Conservation (phyloP, 2,329 filamentous ascomycete species). For the Fusarium palustre region DNA sequence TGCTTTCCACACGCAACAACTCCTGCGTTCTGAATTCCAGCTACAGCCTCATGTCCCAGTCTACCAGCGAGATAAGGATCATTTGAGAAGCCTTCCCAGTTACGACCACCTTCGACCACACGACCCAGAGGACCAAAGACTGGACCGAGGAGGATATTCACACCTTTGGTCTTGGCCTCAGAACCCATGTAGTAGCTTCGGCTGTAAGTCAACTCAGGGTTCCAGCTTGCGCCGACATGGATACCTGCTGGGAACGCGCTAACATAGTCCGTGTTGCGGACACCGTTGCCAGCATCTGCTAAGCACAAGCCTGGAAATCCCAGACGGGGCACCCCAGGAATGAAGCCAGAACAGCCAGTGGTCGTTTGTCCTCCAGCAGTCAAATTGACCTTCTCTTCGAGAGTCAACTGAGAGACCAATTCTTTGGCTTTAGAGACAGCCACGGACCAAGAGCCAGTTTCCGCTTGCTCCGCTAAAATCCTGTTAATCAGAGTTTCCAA, state of each 20-base stretch:
- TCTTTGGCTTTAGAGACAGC: conserved; percentile 10
- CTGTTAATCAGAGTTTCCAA: neutral
- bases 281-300: conserved; percentile 11
- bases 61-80: conserved; percentile 18
- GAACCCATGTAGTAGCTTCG: conserved; percentile 20
- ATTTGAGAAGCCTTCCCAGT: conserved; percentile 21
- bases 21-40: conserved; percentile 18
- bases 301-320: conserved; percentile 11
- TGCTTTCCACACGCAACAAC: conserved; percentile 22
- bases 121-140: conserved; percentile 10
- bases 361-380: conserved; percentile 8
- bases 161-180: conserved; percentile 14
- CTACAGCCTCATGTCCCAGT: neutral
- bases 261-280: conserved; percentile 19
- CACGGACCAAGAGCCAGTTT: neutral
- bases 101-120: conserved; percentile 3
- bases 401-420: conserved; percentile 6
- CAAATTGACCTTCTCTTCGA: conserved; percentile 30
- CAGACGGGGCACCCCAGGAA: conserved; percentile 1
- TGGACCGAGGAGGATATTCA: conserved; percentile 5
- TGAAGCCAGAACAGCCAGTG: conserved; percentile 16
- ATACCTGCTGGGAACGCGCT: conserved; percentile 18
- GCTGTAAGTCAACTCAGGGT: conserved; percentile 13
- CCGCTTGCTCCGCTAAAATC: neutral
- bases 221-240: conserved; percentile 25